Evolutionary conservation across 2,329 filamentous ascomycete genomes (phyloP).

Genomic region (Colletotrichum musicola): DNA sequence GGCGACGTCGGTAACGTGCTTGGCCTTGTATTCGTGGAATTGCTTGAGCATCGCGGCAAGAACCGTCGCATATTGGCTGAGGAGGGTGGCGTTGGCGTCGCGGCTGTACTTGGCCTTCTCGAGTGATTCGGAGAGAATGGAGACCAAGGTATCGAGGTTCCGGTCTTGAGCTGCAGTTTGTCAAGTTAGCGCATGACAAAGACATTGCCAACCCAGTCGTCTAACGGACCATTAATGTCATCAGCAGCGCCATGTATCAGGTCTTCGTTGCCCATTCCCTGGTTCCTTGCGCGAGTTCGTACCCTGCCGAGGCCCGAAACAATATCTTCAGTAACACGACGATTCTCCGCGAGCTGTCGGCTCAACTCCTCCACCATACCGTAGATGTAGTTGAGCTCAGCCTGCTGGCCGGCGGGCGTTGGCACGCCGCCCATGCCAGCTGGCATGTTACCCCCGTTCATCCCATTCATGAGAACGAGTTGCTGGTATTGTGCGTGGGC

Average conservation of each 20-base stretch:
- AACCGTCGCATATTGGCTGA: conserved; percentile 69
- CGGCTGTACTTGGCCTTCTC: conserved; percentile 72
- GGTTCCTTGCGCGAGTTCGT: conserved; percentile 66
- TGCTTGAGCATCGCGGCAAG: conserved; percentile 71
- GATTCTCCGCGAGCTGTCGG: conserved; percentile 72
- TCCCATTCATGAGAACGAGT: conserved; percentile 58
- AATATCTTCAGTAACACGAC: conserved; percentile 72
- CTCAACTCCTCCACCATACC: conserved; percentile 76
- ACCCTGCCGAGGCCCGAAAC: conserved; percentile 73
- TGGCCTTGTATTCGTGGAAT: conserved; percentile 75
- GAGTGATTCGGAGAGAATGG: conserved; percentile 71
- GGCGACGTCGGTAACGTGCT: conserved; percentile 71
- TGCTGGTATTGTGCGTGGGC: conserved; percentile 41
- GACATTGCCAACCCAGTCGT: background rate
- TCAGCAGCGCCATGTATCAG: conserved; percentile 67
- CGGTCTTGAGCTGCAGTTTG: conserved; percentile 63
- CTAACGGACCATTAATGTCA: conserved; percentile 66
- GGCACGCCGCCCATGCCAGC: conserved; percentile 63
- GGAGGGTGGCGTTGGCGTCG: conserved; percentile 70
- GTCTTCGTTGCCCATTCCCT: conserved; percentile 69
- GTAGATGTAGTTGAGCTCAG: conserved; percentile 77
- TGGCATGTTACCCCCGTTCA: conserved; percentile 62
- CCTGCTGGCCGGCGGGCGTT: conserved; percentile 76
- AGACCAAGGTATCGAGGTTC: conserved; percentile 72
- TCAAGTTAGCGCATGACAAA: conserved; percentile 5